Percentiles rank a stretch among this genome's conserved stretches.
Evolutionary conservation across 2,329 filamentous ascomycete species (phyloP).

Genomic region (Cordyceps tenuipes): DNA sequence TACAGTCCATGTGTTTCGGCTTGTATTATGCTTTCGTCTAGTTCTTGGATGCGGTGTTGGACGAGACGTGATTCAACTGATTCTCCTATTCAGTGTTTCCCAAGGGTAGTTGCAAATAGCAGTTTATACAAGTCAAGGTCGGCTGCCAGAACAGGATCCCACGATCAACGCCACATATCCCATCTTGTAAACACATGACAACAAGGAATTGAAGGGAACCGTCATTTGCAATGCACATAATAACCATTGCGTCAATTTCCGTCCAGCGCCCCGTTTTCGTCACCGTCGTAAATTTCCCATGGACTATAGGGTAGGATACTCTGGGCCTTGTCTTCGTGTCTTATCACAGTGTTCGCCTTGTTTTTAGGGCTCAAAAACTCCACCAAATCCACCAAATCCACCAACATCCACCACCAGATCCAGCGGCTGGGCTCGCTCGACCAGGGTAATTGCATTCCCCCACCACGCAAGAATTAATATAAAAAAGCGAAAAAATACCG

Average conservation of each 20-base stretch:
- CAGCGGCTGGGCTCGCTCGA: not conserved
- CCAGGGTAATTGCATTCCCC: constrained; percentile 3
- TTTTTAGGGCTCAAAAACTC: constrained; percentile 4
- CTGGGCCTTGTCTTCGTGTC: not conserved
- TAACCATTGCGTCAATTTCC: not conserved
- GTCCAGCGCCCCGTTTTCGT: not conserved
- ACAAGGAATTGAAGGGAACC: not conserved
- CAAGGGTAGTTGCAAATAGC: no score
- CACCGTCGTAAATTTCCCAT: not conserved
- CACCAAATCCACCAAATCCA: constrained; percentile 6
- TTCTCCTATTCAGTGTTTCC: no score
- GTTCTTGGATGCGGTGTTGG: no score
- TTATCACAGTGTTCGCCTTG: constrained; percentile 4
- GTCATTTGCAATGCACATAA: not conserved
- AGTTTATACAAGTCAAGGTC: no score
- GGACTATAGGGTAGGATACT: not conserved
- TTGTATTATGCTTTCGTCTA: not conserved
- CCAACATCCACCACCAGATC: not conserved
- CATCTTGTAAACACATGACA: not conserved
- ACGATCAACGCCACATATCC: not conserved
- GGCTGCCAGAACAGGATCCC: no score
- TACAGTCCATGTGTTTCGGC: not conserved
- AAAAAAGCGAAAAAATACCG: not conserved
- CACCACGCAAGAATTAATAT: not conserved
- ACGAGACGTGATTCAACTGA: no score